These are phyloP conservation scores for Neophaeococcomyces aloes DNA, from an alignment of 2,329 filamentous ascomycete species.

Conservation along the genomic window DNA sequence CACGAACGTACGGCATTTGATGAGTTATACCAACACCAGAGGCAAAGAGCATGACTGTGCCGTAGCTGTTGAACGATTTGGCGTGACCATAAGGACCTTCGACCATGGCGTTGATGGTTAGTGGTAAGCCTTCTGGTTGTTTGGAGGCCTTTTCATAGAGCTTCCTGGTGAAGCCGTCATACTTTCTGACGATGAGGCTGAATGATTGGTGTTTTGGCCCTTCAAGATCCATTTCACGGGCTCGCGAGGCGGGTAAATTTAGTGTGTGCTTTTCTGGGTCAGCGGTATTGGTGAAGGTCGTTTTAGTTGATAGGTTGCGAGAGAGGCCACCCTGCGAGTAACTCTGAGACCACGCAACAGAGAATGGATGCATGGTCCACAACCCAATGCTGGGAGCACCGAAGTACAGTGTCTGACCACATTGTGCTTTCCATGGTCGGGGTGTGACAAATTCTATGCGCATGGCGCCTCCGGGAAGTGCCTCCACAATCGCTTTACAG, in stretches of 20 bases:
- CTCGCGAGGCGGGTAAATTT: constrained; percentile 22
- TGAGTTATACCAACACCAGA: constrained; percentile 93
- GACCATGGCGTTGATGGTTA: constrained; percentile 61
- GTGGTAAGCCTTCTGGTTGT: constrained; percentile 38
- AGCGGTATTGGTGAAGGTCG: constrained; percentile 9
- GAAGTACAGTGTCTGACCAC: constrained; percentile 65
- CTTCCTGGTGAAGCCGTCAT: constrained; percentile 76
- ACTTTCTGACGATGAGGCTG: constrained; percentile 75
- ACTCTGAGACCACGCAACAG: constrained; percentile 60
- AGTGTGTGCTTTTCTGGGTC: constrained; percentile 14
- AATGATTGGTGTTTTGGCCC: constrained; percentile 47
- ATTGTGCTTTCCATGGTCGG: constrained; percentile 53
- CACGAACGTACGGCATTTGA: constrained; percentile 76
- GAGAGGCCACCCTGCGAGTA: constrained; percentile 28
- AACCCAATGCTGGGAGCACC: constrained; percentile 55
- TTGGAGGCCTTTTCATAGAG: constrained; percentile 59
- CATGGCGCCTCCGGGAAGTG: constrained; percentile 58
- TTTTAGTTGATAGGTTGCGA: constrained; percentile 9
- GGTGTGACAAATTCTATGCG: constrained; percentile 61
- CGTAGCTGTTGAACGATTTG: constrained; percentile 82
- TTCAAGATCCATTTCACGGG: constrained; percentile 43
- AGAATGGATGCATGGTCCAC: constrained; percentile 71
- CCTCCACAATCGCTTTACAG: constrained; percentile 56
- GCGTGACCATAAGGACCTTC: constrained; percentile 85
- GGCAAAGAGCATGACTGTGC: constrained; percentile 80